These are phyloP conservation scores for Hortiboletus flavorubellus DNA, from an alignment of 768 basidiomycete species.

Conservation along the genomic window DNA sequence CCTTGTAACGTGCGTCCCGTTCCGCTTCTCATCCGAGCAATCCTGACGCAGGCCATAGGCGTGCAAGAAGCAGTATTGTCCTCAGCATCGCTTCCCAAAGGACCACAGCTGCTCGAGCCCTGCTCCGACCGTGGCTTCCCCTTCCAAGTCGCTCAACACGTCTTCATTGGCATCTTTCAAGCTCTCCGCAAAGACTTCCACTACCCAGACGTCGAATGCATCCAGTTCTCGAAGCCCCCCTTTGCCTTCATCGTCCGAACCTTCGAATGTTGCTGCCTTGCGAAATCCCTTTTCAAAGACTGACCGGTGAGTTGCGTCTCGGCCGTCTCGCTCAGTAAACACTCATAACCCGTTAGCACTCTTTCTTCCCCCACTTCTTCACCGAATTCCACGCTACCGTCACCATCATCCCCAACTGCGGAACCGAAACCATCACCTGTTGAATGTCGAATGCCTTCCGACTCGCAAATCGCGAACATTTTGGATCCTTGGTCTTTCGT, in stretches of 20 bases:
- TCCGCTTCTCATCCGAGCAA: neutral
- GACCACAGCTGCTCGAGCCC: constrained; percentile 57
- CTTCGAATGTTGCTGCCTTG: constrained; percentile 17
- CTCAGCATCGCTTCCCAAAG: constrained; percentile 72
- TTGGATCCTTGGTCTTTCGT: constrained; percentile 47
- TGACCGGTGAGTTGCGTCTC: constrained; percentile 58
- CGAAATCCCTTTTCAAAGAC: constrained; percentile 42
- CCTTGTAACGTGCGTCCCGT: constrained; percentile 59
- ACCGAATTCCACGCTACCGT: constrained; percentile 8
- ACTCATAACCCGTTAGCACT: constrained; percentile 66
- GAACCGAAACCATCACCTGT: constrained; percentile 18
- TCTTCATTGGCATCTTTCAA: constrained; percentile 7
- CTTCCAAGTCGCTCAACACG: constrained; percentile 9
- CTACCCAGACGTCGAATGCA: constrained; percentile 6
- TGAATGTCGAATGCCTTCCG: constrained; percentile 27
- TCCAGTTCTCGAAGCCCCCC: constrained; percentile 1
- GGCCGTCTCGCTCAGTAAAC: constrained; percentile 38
- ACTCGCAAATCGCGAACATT: constrained; percentile 36
- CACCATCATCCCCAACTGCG: constrained; percentile 2
- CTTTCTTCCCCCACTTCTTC: constrained; percentile 22
- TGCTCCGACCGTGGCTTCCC: constrained; percentile 7
- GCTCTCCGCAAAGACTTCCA: neutral
- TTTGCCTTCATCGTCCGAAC: constrained; percentile 6
- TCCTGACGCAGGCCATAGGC: constrained; percentile 40
- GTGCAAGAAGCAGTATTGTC: constrained; percentile 72